Base-by-base conservation (phyloP, 495 filamentous ascomycete species). In the Tuber borchii region DNA sequence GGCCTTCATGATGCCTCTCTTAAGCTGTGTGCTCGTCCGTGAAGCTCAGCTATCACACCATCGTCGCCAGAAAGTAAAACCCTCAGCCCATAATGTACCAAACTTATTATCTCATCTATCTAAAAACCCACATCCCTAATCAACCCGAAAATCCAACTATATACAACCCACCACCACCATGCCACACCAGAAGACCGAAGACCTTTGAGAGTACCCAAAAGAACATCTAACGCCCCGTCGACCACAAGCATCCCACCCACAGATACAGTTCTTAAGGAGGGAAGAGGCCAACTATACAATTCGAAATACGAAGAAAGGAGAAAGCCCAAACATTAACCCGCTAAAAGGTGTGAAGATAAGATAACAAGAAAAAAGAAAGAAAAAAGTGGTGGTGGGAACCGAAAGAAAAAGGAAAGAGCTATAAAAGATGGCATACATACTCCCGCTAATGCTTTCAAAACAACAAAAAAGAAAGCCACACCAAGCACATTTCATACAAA, bases 391-490 rank as follows among this genome's bases (percentile, higher is more conserved):
- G n/a, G 56, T 65, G 56, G 44, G 10, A 43, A 45, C 12, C 8
- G 40, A 51, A 22, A 31, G 22, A 45, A 26, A 40, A 72, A n/a
- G 79, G 77, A 42, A 79, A 78, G 12, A 65, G 42, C 72, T 69
- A 69, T 83, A 84, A 75, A 79, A 76, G 26, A 77, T 73, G 75
- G 69, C 46, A 79, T 69, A 85, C 78, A 73, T 80, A 78, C 78
- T 83, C 82, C 68, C 77, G 75, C 73, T 79, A 68, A 79, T 82
- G 45, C 71, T 71, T 71, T 68, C 44, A 76, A 71, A 74, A 46
- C n/a, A 17, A 34, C 72, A 17, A 56, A 14, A 51, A 45, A 77
- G 48, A 71, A 71, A 71, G 1, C 37, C 45, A 75, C 31, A 69
- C 37, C 40, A 75, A 74, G 20, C 40, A 45, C 12, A 37, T 34